A percentile compares a stretch with the other conserved stretches of the same genome.
Conservation (phyloP, 441 rosid species). For the Brassica hybrid region DNA sequence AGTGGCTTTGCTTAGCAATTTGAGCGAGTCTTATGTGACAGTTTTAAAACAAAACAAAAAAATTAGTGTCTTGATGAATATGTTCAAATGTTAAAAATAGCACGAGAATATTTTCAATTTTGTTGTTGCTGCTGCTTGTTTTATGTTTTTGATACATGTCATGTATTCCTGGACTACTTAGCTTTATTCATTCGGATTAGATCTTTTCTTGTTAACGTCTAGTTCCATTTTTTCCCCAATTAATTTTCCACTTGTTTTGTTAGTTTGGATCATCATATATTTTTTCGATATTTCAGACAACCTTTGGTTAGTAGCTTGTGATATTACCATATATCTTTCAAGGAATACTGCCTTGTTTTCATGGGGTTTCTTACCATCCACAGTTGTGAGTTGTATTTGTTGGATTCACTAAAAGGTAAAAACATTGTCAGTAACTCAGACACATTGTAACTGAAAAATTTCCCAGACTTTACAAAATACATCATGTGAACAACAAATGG, state of each 20-base stretch:
- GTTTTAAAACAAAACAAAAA: background rate
- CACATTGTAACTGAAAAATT: background rate
- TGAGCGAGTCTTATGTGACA: conserved; percentile 41
- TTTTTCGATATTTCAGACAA: background rate
- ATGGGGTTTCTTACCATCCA: background rate
- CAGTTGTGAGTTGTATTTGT: background rate
- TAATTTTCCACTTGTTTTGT: background rate
- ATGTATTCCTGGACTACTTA: background rate
- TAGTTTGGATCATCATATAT: too few species aligned
- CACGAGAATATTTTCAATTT: background rate
- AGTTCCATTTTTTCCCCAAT: background rate
- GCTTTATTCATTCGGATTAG: background rate
- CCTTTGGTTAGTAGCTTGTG: conserved; percentile 1
- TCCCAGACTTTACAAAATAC: background rate
- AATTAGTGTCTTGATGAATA: background rate
- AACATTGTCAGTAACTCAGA: background rate
- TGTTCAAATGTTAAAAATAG: background rate
- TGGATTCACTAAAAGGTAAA: background rate
- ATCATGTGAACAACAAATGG: background rate
- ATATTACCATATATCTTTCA: background rate
- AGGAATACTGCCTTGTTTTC: background rate
- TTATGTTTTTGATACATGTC: background rate
- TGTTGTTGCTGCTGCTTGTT: background rate
- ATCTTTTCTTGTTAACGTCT: background rate
- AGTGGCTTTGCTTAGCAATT: conserved; percentile 35